Base-by-base conservation (phyloP, 257 asterid genomes). In the Knoxia roxburghii region DNA sequence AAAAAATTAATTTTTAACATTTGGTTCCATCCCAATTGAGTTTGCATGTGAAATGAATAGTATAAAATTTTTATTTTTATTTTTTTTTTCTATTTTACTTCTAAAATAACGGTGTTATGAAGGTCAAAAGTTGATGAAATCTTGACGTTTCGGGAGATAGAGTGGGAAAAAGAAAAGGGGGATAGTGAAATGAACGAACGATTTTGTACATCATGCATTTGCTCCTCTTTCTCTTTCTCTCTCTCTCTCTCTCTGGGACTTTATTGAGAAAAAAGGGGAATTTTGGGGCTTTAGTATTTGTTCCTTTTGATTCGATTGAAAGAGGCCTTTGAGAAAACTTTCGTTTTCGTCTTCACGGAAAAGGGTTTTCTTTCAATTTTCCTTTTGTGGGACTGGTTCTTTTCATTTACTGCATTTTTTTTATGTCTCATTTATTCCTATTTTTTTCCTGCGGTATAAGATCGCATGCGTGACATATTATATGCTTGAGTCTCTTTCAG, bases 261-360 rank as follows among this genome's bases (percentile, higher is more conserved):
- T 32, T 32, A 66, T 29, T 33, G 35, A 29, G 29, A 53, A 51
- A 12, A 7, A 43, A 55, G 27, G 61, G 63, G 49, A 23, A 51
- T 27, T 56, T 50, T 58, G 52, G 49, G 14, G 18, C 57, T 68
- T 61, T 78, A 33, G 49, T 24, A 52, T 73, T 57, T 63, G 64
- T 24, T 64, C 52, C 67, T 57, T 57, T 37, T 62, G 68, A 13
- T 59, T 62, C 21, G 56, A 57, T 50, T 68, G 66, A 67, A 76
- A 75, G 70, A 51, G 53, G 37, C 74, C 61, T 70, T 71, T 58
- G 57, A 29, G 66, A 61, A 49, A 53, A 54, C 76, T 73, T 69
- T 63, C 57, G 51, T 66, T 61, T 33, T 77, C 79, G 62, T 69
- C 43, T 65, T 70, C 57, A 35, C 4, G 41, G 33, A 41, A 68